Evolutionary conservation across 2,329 filamentous ascomycete genomes (phyloP), one percentile per base, ranked within the genome.

Genomic region (Alternaria arbusti): DNA sequence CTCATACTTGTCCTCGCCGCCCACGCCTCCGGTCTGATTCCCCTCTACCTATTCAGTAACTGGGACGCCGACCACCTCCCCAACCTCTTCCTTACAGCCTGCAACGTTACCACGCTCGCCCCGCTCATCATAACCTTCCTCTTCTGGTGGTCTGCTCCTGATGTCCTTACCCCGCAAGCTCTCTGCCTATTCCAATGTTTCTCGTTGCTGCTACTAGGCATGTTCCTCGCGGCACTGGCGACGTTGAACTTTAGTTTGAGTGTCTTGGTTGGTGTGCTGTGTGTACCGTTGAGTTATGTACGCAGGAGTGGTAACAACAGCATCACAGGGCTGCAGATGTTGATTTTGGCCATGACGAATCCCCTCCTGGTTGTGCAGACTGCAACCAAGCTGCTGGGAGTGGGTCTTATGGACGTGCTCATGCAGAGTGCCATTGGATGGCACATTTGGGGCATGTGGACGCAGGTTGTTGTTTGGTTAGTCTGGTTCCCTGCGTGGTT

Each of bases 401-500:
- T 64, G 76, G 81, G 86, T 84, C 67, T 83, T 67, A 62, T 82
- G 40, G 75, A 87, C 3, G 84, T 96, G 3, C 80, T 97, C 55
- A 85, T 85, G 26, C 86, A 91, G 76, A 92, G 93, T 1, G 92
- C 91, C 6, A 94, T 96, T 77, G 94, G 92, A 0, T 97, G 94
- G 94, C 87, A 93, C 74, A 89, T 97, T 12, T 94, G 91, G 88
- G 93, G 93, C 2, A 88, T 96, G 86, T 96, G 94, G 83, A 96
- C 94, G 2, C 90, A 92, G 63, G 89, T 97, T 17, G 88, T 96
- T 11, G 86, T 97, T n/a, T 97, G 94, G 92, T 91, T 93, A 77
- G 89, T 97, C 46, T 97, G 94, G 94, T 96, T 93, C 91, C 94
- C 94, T 1, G 93, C 93, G 8, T 97, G 94, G 94, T 79, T 96